These are phyloP conservation scores for Gossypium schwendimanii DNA, from an alignment of 441 rosid genomes.

Conservation along the genomic window DNA sequence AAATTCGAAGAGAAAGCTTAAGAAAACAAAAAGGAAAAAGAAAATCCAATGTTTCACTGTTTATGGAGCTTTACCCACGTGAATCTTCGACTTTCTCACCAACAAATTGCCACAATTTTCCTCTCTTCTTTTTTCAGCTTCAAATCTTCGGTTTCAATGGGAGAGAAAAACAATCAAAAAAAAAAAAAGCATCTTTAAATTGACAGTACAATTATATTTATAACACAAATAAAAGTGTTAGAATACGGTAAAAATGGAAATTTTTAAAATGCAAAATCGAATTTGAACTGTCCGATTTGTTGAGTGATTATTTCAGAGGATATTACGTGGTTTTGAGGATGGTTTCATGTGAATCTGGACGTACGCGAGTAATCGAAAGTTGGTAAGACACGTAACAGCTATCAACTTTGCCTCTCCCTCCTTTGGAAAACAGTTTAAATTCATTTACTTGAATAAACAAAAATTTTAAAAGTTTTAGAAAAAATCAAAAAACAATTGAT, in stretches of 20 bases:
- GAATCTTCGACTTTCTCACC: conserved; percentile 4
- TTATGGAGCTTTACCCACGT: neutral
- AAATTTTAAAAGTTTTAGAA: no score
- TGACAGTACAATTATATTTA: neutral
- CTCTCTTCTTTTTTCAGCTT: neutral
- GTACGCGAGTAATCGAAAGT: neutral
- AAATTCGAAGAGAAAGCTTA: neutral
- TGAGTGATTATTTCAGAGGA: neutral
- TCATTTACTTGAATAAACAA: neutral
- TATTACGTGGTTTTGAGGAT: neutral
- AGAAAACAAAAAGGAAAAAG: neutral
- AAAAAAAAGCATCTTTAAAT: neutral
- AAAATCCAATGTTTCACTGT: neutral
- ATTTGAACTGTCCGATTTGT: neutral
- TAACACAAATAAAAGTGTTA: neutral
- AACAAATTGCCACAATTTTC: neutral
- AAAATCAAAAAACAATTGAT: no score
- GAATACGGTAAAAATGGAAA: neutral
- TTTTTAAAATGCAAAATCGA: neutral
- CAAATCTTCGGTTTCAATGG: neutral
- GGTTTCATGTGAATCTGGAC: neutral
- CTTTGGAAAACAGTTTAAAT: neutral
- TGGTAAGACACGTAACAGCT: neutral
- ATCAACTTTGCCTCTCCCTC: neutral
- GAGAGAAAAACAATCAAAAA: neutral